Evolutionary conservation across 306 rosid species (phyloP), one percentile per base, ranked within the genome.

Genomic region (Vigna radiata): DNA sequence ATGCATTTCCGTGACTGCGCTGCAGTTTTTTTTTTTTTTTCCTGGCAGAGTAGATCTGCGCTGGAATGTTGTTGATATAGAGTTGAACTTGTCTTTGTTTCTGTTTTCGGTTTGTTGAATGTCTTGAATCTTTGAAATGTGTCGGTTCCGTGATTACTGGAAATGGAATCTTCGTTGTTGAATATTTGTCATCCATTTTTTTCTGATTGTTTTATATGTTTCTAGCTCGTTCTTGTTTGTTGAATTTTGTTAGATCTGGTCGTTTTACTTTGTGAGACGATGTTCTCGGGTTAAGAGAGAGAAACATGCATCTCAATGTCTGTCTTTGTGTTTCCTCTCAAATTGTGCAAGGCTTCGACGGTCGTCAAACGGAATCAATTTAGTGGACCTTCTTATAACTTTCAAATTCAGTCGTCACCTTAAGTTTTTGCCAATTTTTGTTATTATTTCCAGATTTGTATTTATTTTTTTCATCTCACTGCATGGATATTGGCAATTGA

Each of bases 161-260:
- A 44, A 53, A 58, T 41, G 39, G 39, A 33, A 47, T 56, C 36
- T 65, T 31, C 12, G 14, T 58, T n/a, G 63, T 79, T 41, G 68
- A 84, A 19, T 50, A 76, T 65, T 59, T 53, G 2, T 48, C 41
- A 67, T 78, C 25, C 68, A 9, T 36, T 68, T 66, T 27, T 47
- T 60, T 58, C 18, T 31, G 16, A 13, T 7, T 53, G 2, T 47
- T 61, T 54, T 63, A 36, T 33, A 71, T 33, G 72, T 63, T 36
- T 44, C 23, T 11, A 23, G n/a, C 68, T 75, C 47, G 13, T 31
- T 12, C 2, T 2, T 12, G 7, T 63, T 10, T 11, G 15, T 25
- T 65, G 29, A 68, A 65, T 62, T 29, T 16, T 52, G 49, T 65
- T 66, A 56, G 86, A 82, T 77, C 72, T 52, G 71, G 13, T 55